Base-by-base conservation (phyloP, 257 asterid species). In the Primulina huaijiensis region DNA sequence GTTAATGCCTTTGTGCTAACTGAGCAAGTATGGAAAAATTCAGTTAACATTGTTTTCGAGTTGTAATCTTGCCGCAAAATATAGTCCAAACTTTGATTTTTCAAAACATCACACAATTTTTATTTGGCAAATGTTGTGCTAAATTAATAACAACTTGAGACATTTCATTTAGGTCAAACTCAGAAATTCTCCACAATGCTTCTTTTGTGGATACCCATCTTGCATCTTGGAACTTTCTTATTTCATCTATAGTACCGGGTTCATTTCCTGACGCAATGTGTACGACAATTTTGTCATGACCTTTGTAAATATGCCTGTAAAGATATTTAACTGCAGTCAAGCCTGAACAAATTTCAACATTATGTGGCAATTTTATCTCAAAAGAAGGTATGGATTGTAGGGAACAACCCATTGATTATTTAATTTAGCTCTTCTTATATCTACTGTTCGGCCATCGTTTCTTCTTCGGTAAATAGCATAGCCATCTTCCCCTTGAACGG, bases 171-270 rank as follows among this genome's bases (percentile, higher is more conserved):
- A 70, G 16, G 0, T 64, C 6, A n/a, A 71, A 71, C 35, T 76
- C 64, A 60, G 29, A 76, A 19, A 65, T 58, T 14, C 65, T 65
- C 76, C 80, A 76, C 65, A 65, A 43, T 17, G 70, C 62, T 65
- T 71, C 69, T 71, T 70, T 65, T 0, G 76, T 37, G 1, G 73
- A 71, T 2, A 71, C 73, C 65, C 60, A 65, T 23, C 76, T 56
- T 2, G 80, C 73, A 76, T 76, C 65, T n/a, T 29, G 66, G 19
- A 64, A 64, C 1, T 69, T 17, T 14, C 3, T 50, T 3, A 70
- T 70, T 65, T 68, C 65, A 65, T 78, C 67, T 7, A 55, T 56
- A 0, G 3, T 17, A 60, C 57, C 16, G 6, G 62, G 31, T 6
- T 52, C 55, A 2, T 27, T 46, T 43, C 2, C 16, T 7, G 14